Conservation (phyloP, 169 alveolate species). For the Babesia gibsoni region DNA sequence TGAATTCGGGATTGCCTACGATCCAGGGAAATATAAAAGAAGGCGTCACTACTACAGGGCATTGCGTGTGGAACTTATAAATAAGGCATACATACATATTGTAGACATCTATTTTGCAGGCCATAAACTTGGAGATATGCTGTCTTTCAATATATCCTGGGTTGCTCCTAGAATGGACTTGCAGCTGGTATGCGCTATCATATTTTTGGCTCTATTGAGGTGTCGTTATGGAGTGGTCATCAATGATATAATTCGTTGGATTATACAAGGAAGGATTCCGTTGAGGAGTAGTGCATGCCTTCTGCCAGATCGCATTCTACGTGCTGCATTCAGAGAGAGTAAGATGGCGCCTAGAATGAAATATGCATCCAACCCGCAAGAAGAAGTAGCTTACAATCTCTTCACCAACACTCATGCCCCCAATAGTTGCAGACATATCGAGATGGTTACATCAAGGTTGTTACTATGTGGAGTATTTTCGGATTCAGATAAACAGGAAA, state of each 20-base stretch:
- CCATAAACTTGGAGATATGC: background rate
- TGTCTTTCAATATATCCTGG: slow-evolving; percentile 4
- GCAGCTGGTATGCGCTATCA: slow-evolving; percentile 15
- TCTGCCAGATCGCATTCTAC: slow-evolving; percentile 8
- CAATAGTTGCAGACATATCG: slow-evolving; percentile 22
- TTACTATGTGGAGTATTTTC: slow-evolving; percentile 14
- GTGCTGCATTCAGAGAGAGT: slow-evolving; percentile 13
- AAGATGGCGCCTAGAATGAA: background rate
- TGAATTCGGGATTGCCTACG: background rate
- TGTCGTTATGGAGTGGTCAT: slow-evolving; percentile 41
- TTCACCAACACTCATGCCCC: slow-evolving; percentile 41
- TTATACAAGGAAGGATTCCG: slow-evolving; percentile 49
- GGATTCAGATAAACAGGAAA: background rate
- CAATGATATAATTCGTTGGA: slow-evolving; percentile 45
- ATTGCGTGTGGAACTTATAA: slow-evolving; percentile 7
- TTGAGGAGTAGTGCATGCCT: slow-evolving; percentile 24
- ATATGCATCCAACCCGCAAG: slow-evolving; percentile 20
- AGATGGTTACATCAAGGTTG: slow-evolving; percentile 9
- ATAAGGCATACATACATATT: background rate
- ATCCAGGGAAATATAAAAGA: background rate
- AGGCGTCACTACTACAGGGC: background rate
- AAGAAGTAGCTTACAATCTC: slow-evolving; percentile 21
- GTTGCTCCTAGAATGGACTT: slow-evolving; percentile 47
- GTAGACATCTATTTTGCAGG: slow-evolving; percentile 5
- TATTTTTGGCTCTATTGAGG: slow-evolving; percentile 21